A percentile compares a stretch with the other conserved stretches of the same genome.
phyloP scores from a whole-genome alignment of 352 stramenopile genomes.

The Phytophthora agathidicida region DNA sequence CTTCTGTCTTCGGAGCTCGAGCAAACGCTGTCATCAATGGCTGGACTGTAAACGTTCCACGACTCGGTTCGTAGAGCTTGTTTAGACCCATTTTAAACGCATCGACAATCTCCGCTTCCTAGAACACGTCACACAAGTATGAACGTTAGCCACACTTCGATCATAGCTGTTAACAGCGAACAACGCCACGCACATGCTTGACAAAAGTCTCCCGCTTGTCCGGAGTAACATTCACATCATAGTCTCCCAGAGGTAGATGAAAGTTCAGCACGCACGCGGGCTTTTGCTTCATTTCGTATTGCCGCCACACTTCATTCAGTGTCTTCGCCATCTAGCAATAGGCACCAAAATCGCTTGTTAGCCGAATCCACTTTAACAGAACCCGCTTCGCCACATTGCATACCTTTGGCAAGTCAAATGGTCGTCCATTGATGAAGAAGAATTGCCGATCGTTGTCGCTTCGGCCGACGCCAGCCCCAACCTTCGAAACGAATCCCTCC shows the following conservation, averaged over 20 bases:
- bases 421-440: conserved; percentile 96
- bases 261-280: conserved; percentile 95
- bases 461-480: conserved; percentile 69
- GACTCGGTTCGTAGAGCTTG: conserved; percentile 67
- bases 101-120: conserved; percentile 68
- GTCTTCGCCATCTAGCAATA: conserved; percentile 59
- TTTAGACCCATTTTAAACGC: conserved; percentile 62
- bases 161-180: background rate
- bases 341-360: conserved; percentile 8
- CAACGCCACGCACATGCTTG: conserved; percentile 51
- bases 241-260: conserved; percentile 82
- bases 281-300: conserved; percentile 93
- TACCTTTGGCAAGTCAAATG: conserved; percentile 93
- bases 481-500: conserved; percentile 75
- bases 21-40: conserved; percentile 55
- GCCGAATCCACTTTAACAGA: too few species aligned
- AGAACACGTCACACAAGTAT: background rate
- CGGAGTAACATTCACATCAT: conserved; percentile 97
- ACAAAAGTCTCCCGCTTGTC: conserved; percentile 97
- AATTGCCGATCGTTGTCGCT: conserved; percentile 94
- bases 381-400: background rate
- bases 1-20: conserved; percentile 23
- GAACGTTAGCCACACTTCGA: background rate
- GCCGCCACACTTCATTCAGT: conserved; percentile 92
- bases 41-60: conserved; percentile 68